A percentile compares a stretch with the other conserved stretches of the same genome.
phyloP scores from a whole-genome alignment of 2,329 filamentous ascomycete species.

The Pyricularia sp. region DNA sequence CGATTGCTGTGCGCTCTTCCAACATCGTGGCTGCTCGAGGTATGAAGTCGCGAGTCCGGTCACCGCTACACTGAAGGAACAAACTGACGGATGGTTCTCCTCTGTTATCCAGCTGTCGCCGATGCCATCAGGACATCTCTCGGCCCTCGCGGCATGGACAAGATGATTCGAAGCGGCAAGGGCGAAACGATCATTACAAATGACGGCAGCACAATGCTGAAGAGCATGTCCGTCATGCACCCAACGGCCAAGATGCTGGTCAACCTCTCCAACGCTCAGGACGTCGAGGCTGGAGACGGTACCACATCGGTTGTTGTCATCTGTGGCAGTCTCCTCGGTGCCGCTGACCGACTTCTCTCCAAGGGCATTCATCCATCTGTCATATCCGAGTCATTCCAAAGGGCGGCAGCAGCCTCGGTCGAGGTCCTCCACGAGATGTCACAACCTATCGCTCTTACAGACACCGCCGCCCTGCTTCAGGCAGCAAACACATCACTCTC shows the following conservation, averaged over 20 bases:
- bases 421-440: constrained; percentile 92
- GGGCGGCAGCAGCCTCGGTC: constrained; percentile 83
- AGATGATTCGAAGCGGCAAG: constrained; percentile 97
- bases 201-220: constrained; percentile 98
- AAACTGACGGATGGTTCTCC: constrained; percentile 12
- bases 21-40: constrained; percentile 97
- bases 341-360: constrained; percentile 78
- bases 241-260: constrained; percentile 99
- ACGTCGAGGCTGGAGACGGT: constrained; percentile 96
- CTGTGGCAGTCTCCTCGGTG: constrained; percentile 86
- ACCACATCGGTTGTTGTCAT: constrained; percentile 98
- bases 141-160: constrained; percentile 95
- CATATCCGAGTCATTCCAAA: constrained; percentile 96
- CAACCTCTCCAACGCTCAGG: constrained; percentile 91
- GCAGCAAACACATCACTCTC: constrained; percentile 94
- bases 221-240: constrained; percentile 98
- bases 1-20: constrained; percentile 86
- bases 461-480: constrained; percentile 85
- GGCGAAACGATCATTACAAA: constrained; percentile 99
- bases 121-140: constrained; percentile 96
- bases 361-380: constrained; percentile 97
- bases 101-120: constrained; percentile 62
- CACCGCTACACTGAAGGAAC: neutral
- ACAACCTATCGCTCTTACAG: constrained; percentile 79
- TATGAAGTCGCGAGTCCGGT: constrained; percentile 28